These are phyloP conservation scores for Xylaria sp. DNA, from an alignment of 2,329 filamentous ascomycete genomes.

Conservation along the genomic window DNA sequence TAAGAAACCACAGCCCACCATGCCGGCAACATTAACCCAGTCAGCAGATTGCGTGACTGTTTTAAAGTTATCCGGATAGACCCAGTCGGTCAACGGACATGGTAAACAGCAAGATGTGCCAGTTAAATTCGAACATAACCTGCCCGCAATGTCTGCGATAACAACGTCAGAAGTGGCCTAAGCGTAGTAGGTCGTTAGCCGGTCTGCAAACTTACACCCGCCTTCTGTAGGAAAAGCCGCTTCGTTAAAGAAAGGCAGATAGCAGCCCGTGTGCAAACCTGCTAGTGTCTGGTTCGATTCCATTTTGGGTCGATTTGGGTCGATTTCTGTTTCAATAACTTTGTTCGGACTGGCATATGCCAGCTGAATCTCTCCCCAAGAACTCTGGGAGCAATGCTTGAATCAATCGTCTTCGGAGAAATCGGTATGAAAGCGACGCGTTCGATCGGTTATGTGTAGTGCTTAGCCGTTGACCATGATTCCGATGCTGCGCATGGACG, in stretches of 20 bases:
- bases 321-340: constrained; percentile 8
- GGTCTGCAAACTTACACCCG: constrained; percentile 47
- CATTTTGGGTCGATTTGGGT: constrained; percentile 30
- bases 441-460: constrained; percentile 16
- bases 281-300: constrained; percentile 32
- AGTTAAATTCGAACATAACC: constrained; percentile 63
- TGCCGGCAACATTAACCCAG: constrained; percentile 81
- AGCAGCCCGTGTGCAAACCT: constrained; percentile 63
- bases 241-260: constrained; percentile 74
- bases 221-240: constrained; percentile 62
- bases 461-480: constrained; percentile 35
- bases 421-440: constrained; percentile 20
- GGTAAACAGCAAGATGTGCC: constrained; percentile 82
- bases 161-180: constrained; percentile 37
- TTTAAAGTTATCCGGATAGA: constrained; percentile 69
- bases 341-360: constrained; percentile 2
- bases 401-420: constrained; percentile 4
- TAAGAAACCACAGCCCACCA: constrained; percentile 78
- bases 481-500: constrained; percentile 39
- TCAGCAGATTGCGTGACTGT: constrained; percentile 74
- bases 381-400: constrained; percentile 2
- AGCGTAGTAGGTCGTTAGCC: neutral
- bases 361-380: constrained; percentile 7
- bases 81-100: constrained; percentile 86
- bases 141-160: constrained; percentile 60